phyloP scores from a whole-genome alignment of 495 filamentous ascomycete species.

The Talaromyces ruber region DNA sequence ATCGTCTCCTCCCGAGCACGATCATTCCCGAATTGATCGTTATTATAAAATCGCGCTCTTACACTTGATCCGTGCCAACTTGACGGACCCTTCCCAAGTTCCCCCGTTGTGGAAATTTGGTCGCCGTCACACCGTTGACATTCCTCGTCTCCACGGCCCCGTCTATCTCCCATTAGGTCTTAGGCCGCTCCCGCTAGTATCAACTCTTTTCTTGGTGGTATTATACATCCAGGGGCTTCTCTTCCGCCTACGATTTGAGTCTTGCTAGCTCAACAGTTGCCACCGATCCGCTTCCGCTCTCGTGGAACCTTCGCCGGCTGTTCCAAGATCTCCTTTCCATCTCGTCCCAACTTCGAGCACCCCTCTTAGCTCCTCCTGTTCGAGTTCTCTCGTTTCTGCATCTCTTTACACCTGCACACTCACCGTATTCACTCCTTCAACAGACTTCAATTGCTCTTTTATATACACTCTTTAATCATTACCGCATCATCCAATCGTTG shows the following conservation, averaged over 20 bases:
- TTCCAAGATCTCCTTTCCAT: slow-evolving; percentile 25
- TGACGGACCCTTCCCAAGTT: slow-evolving; percentile 2
- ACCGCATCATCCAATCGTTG: not conserved
- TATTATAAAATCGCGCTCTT: slow-evolving; percentile 1
- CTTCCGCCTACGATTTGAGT: slow-evolving; percentile 25
- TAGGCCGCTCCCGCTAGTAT: slow-evolving; percentile 8
- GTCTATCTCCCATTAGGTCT: slow-evolving; percentile 19
- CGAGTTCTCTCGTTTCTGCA: not conserved
- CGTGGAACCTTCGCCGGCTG: slow-evolving; percentile 25
- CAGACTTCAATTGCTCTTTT: not conserved
- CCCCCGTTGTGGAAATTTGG: slow-evolving; percentile 12
- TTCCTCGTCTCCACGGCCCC: slow-evolving; percentile 35
- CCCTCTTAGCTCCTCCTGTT: not conserved
- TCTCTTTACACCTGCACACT: not conserved
- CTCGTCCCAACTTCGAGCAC: slow-evolving; percentile 10
- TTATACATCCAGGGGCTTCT: slow-evolving; percentile 30
- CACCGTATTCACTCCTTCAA: slow-evolving; percentile 3
- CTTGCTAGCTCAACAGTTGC: slow-evolving; percentile 19
- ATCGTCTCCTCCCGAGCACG: not conserved
- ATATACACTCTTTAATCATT: slow-evolving; percentile 1
- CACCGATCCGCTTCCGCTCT: slow-evolving; percentile 30
- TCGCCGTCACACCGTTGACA: slow-evolving; percentile 19
- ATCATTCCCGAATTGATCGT: not conserved
- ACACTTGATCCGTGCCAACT: slow-evolving; percentile 5
- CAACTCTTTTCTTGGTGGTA: not conserved